Percentiles rank a stretch among this genome's conserved stretches.
phyloP scores from a whole-genome alignment of 768 basidiomycete genomes.

The Infundibulicybe gibba region DNA sequence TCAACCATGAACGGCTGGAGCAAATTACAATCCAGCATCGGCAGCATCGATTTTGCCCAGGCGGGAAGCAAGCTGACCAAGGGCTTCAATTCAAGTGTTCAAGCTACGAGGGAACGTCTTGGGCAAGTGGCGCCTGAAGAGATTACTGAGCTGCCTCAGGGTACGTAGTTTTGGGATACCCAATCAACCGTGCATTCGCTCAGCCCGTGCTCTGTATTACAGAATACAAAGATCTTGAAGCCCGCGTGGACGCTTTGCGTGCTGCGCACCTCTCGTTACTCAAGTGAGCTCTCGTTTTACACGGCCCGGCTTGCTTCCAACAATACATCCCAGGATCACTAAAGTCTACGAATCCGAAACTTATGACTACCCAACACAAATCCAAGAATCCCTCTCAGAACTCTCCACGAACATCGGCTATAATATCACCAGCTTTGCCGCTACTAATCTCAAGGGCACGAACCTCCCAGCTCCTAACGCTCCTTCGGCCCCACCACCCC shows the following conservation, averaged over 20 bases:
- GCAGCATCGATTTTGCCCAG: conserved; percentile 66
- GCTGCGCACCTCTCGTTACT: conserved; percentile 71
- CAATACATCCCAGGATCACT: conserved; percentile 54
- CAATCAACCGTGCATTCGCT: background rate
- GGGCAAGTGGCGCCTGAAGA: conserved; percentile 90
- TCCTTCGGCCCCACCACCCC: conserved; percentile 48
- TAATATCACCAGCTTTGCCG: conserved; percentile 80
- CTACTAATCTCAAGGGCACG: conserved; percentile 85
- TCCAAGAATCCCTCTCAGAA: conserved; percentile 79
- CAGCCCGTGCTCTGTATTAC: conserved; percentile 4
- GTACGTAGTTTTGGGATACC: conserved; percentile 28
- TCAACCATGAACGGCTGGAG: conserved; percentile 59
- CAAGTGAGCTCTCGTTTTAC: conserved; percentile 47
- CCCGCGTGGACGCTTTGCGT: conserved; percentile 89
- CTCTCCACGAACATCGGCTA: conserved; percentile 67
- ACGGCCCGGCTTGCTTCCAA: background rate
- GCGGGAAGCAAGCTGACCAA: conserved; percentile 75
- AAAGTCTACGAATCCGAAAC: conserved; percentile 86
- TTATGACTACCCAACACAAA: conserved; percentile 87
- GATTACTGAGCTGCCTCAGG: conserved; percentile 91
- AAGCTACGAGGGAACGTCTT: conserved; percentile 83
- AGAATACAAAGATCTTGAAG: conserved; percentile 97
- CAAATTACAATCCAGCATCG: conserved; percentile 61
- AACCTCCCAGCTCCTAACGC: conserved; percentile 70
- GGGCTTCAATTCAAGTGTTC: conserved; percentile 77